Conservation (phyloP, 2,329 filamentous ascomycete genomes). For the Davidsoniella virescens region DNA sequence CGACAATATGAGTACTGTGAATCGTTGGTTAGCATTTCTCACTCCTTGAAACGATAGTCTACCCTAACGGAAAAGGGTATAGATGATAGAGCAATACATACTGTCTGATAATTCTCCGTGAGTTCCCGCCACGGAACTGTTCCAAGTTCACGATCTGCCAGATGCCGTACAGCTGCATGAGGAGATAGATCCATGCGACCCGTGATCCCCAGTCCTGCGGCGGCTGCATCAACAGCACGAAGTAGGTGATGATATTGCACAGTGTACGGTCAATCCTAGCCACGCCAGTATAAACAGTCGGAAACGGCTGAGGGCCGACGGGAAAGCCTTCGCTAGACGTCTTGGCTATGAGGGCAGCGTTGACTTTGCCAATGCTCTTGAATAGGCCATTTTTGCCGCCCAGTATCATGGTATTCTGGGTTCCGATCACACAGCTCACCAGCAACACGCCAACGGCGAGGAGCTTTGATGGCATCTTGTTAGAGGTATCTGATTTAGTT, state of each 20-base stretch:
- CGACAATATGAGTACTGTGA: conserved; percentile 4
- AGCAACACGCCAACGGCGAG: not conserved
- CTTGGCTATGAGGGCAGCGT: not conserved
- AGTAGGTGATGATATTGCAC: conserved; percentile 3
- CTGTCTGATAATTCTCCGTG: not conserved
- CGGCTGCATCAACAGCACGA: conserved; percentile 4
- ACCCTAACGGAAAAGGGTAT: not conserved
- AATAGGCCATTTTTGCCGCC: conserved; percentile 8
- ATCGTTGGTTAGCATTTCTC: not conserved
- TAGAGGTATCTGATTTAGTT: not conserved
- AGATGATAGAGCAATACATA: not conserved
- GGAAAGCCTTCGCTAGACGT: not conserved
- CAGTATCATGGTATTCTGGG: not conserved
- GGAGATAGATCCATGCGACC: not conserved
- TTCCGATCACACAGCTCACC: not conserved
- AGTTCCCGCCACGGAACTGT: conserved; percentile 4
- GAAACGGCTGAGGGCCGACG: conserved; percentile 4
- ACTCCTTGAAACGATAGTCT: not conserved
- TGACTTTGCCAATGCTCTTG: not conserved
- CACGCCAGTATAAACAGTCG: not conserved
- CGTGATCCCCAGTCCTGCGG: not conserved
- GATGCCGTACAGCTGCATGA: conserved; percentile 7
- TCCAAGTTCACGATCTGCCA: conserved; percentile 6
- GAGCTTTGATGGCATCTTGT: not conserved
- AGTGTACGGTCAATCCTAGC: conserved; percentile 2